A percentile compares a stretch with the other conserved stretches of the same genome.
Conservation (phyloP, 345 rosid genomes). For the Garcia nutans region DNA sequence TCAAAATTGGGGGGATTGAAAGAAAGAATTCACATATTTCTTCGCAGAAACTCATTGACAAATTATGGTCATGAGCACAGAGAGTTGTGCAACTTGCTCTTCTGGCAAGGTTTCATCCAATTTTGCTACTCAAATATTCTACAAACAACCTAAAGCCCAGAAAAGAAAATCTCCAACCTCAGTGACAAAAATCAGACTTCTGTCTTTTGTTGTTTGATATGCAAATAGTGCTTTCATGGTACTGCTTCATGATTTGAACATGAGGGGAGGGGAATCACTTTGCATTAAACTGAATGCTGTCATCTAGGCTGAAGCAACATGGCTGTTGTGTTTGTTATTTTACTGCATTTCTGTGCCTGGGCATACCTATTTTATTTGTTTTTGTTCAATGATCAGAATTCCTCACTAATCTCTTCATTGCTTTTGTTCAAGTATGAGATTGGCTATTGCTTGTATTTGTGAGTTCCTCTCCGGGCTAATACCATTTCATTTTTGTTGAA, state of each 20-base stretch:
- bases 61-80: too few species aligned
- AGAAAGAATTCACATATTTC: too few species aligned
- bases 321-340: background rate
- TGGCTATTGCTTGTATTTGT: conserved; percentile 3
- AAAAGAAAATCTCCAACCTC: background rate
- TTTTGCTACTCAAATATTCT: too few species aligned
- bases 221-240: background rate
- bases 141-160: background rate
- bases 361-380: background rate
- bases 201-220: background rate
- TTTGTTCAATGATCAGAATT: background rate
- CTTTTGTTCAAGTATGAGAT: background rate
- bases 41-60: too few species aligned
- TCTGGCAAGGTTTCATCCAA: too few species aligned
- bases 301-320: background rate
- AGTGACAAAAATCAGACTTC: background rate
- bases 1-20: too few species aligned
- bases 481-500: conserved; percentile 48
- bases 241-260: background rate
- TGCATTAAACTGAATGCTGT: background rate
- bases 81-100: too few species aligned
- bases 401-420: background rate
- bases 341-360: background rate
- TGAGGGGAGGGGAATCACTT: background rate
- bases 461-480: conserved; percentile 31